phyloP scores from a whole-genome alignment of 345 rosid genomes.

The Sisymbrium irio region DNA sequence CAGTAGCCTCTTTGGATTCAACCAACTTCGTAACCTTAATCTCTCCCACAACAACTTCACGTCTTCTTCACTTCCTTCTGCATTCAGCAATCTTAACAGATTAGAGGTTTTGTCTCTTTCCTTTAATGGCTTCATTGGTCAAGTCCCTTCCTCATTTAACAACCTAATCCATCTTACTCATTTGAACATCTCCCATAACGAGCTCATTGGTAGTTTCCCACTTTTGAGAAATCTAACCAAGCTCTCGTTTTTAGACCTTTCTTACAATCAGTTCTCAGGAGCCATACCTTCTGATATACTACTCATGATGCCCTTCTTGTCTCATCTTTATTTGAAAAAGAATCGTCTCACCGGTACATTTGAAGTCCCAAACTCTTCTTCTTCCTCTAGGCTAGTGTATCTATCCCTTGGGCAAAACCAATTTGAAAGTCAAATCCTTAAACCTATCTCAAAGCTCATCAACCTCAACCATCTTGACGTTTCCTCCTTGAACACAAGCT shows the following conservation, averaged over 20 bases:
- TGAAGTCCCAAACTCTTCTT: neutral
- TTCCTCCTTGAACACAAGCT: constrained; percentile 1
- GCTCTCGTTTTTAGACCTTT: neutral
- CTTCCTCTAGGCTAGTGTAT: neutral
- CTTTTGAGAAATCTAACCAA: neutral
- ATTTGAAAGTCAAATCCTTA: neutral
- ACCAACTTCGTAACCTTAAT: neutral
- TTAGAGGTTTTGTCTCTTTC: constrained; percentile 18
- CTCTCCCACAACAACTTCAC: constrained; percentile 14
- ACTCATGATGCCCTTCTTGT: neutral
- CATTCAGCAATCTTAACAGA: neutral
- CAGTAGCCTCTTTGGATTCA: constrained; percentile 1
- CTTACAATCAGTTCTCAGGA: neutral
- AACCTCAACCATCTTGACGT: neutral
- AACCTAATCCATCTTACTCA: neutral
- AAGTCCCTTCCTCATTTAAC: constrained; percentile 2
- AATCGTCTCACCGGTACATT: neutral
- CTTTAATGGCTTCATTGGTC: neutral
- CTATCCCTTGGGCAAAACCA: neutral
- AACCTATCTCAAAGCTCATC: constrained; percentile 21
- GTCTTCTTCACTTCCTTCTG: neutral
- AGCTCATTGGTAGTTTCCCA: constrained; percentile 19
- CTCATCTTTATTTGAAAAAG: neutral
- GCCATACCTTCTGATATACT: constrained; percentile 1
- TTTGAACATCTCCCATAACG: neutral